phyloP scores from a whole-genome alignment of 805 yeast genomes.

The Scheffersomyces spartinae region DNA sequence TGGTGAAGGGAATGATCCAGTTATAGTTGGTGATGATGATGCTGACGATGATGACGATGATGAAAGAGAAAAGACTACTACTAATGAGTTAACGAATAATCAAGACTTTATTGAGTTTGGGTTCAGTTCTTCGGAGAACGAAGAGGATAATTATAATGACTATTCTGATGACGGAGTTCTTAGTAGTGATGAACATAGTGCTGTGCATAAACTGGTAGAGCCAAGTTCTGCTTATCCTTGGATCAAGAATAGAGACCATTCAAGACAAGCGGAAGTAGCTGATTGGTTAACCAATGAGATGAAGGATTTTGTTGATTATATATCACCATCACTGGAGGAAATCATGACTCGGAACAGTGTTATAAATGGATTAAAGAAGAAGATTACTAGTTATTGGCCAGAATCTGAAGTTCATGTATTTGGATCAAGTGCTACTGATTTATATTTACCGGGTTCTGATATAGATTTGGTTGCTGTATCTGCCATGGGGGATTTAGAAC shows the following conservation, averaged over 20 bases:
- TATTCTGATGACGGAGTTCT: conserved; percentile 21
- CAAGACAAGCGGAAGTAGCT: conserved; percentile 63
- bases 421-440: conserved; percentile 90
- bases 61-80: conserved; percentile 6
- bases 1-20: conserved; percentile 3
- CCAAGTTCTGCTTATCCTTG: conserved; percentile 47
- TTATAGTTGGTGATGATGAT: conserved; percentile 3
- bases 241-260: conserved; percentile 70
- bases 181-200: conserved; percentile 24
- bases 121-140: conserved; percentile 33
- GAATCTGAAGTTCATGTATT: conserved; percentile 74
- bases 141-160: conserved; percentile 11
- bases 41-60: conserved; percentile 1
- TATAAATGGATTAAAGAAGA: conserved; percentile 44
- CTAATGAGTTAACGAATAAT: conserved; percentile 31
- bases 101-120: conserved; percentile 49
- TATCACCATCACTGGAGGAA: conserved; percentile 75
- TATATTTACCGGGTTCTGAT: conserved; percentile 90
- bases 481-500: conserved; percentile 43
- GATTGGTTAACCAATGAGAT: conserved; percentile 85
- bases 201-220: conserved; percentile 10
- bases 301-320: conserved; percentile 70
- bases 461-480: conserved; percentile 86
- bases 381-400: conserved; percentile 54
- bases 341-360: conserved; percentile 55